A percentile compares a stretch with the other conserved stretches of the same genome.
Evolutionary conservation across 805 yeast genomes (phyloP).

Genomic region (Isabelozyma heimii): DNA sequence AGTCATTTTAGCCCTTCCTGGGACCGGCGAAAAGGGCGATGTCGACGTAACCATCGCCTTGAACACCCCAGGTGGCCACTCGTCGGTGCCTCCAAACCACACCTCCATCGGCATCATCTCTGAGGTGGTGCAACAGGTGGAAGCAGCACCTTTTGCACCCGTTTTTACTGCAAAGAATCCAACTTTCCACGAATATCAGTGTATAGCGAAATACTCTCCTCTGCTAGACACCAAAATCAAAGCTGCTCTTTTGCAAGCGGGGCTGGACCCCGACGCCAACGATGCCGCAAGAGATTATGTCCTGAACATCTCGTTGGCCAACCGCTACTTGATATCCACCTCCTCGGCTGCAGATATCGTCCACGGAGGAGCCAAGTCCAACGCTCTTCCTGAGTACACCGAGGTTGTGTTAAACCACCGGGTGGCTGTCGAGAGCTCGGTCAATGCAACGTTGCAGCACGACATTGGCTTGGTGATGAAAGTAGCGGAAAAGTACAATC

Average conservation of each 20-base stretch:
- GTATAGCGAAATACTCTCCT: conserved; percentile 24
- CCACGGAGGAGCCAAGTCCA: conserved; percentile 70
- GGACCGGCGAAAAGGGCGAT: conserved; percentile 15
- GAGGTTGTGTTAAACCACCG: conserved; percentile 60
- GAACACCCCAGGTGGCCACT: conserved; percentile 27
- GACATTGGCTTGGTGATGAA: conserved; percentile 31
- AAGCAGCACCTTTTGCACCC: conserved; percentile 15
- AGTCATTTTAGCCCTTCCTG: conserved; percentile 10
- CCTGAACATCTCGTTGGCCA: conserved; percentile 12
- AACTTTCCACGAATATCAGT: conserved; percentile 22
- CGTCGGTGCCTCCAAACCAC: conserved; percentile 27
- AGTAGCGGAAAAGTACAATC: conserved; percentile 45
- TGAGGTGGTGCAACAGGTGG: conserved; percentile 15
- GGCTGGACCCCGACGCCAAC: conserved; percentile 31
- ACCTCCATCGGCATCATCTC: conserved; percentile 27
- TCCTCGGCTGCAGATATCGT: conserved; percentile 69
- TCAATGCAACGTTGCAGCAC: conserved; percentile 39
- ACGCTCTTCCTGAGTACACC: conserved; percentile 71
- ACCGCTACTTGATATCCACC: conserved; percentile 49
- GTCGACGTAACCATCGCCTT: conserved; percentile 12
- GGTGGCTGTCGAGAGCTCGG: conserved; percentile 54
- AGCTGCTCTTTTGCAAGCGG: conserved; percentile 32
- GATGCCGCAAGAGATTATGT: conserved; percentile 27
- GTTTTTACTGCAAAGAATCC: conserved; percentile 23
- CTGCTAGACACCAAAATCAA: conserved; percentile 20